Base-by-base conservation (phyloP, 495 filamentous ascomycete species). In the Lentithecium fluviatile region DNA sequence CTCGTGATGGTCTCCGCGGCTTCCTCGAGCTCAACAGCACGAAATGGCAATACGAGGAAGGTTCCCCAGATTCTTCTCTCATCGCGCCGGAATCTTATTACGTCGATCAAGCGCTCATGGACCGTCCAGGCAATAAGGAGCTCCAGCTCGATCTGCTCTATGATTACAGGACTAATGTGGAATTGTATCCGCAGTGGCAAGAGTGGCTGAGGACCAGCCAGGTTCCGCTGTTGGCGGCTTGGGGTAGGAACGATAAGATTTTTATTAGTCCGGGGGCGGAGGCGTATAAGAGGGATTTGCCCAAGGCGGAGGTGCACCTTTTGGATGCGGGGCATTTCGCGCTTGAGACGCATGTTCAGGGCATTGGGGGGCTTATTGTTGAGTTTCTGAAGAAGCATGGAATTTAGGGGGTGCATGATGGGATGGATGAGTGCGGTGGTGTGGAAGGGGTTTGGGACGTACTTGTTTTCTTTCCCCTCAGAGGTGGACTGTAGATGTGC, bases 251-350 rank as follows among this genome's bases (percentile, higher is more conserved):
- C 52, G 85, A 87, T 73, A 62, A 53, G 6, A 76, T 82, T 25
- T 88, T 88, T 67, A 68, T 84, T 2, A 64, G 78, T 1, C 56
- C 77, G 0, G 85, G 84, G 0, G 85, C 84, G 6, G 79, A 85
- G 66, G 83, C 84, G 0, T 88, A 80, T 54, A 80, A 75, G 64
- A 76, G 65, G 29, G 85, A 87, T 74, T 59, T 82, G 15, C 71
- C 75, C 23, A 69, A 78, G 7, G 75, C 80, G 11, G 78, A 83
- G 67, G 65, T 82, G 8, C 69, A 75, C 48, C 69, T 82, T 45
- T 55, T 86, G 45, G 82, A 88, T 70, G 80, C 78, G 0, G 82
- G 82, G 0, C 85, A 88, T 71, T 86, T 87, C 75, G 83, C 83
- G 17, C 67, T 83, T 0, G 83, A 87, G 75, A 83, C 73, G 1